phyloP scores from a whole-genome alignment of 495 filamentous ascomycete species.

The Aspergillus taichungensis region DNA sequence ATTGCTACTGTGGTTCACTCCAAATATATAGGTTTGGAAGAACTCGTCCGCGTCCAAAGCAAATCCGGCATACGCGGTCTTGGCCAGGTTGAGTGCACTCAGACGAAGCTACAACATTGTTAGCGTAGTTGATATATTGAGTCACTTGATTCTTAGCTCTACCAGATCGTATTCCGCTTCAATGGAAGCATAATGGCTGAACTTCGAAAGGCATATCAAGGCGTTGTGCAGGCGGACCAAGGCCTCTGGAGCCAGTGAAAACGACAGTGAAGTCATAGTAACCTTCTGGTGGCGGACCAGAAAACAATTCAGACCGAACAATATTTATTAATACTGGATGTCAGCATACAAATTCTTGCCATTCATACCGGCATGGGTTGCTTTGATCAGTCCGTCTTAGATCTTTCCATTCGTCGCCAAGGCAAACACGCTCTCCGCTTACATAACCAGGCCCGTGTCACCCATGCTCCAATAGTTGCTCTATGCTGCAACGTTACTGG shows the following conservation, averaged over 20 bases:
- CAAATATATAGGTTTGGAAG: conserved; percentile 62
- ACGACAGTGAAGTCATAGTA: conserved; percentile 62
- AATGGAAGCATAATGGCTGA: conserved; percentile 80
- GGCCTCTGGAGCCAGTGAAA: conserved; percentile 69
- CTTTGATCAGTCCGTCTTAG: no score
- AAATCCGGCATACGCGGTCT: conserved; percentile 84
- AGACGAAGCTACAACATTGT: conserved; percentile 53
- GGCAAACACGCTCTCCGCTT: conserved; percentile 12
- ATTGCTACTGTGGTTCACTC: conserved; percentile 2
- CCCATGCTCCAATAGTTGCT: no score
- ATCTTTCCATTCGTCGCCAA: no score
- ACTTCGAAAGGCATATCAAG: conserved; percentile 81
- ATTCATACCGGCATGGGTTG: no score
- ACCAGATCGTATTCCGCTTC: conserved; percentile 73
- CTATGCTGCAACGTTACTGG: no score
- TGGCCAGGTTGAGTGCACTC: conserved; percentile 82
- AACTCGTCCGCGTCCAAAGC: conserved; percentile 64
- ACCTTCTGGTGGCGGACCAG: background rate
- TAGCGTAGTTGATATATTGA: conserved; percentile 1
- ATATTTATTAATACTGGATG: no score
- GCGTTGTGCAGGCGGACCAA: conserved; percentile 70
- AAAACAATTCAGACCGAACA: no score
- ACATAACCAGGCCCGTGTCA: conserved; percentile 10
- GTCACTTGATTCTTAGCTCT: conserved; percentile 2
- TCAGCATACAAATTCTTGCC: no score